These are phyloP conservation scores for Amaranthus tricolor DNA, from an alignment of 179 eudicot genomes.

Conservation along the genomic window DNA sequence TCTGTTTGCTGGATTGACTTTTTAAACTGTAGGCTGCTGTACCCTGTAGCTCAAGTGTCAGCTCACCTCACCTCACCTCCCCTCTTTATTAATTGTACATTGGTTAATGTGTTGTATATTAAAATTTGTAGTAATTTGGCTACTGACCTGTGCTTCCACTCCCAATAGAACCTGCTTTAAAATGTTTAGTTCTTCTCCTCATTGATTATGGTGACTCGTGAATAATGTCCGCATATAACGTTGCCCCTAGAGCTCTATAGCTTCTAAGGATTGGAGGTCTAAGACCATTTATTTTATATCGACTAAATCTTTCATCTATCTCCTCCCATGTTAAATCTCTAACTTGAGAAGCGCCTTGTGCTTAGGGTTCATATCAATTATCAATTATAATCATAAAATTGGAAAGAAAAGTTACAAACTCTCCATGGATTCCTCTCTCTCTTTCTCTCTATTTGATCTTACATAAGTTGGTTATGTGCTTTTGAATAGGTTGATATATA, in stretches of 20 bases:
- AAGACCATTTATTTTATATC: not conserved
- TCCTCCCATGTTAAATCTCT: not conserved
- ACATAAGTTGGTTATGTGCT: slow-evolving; percentile 8
- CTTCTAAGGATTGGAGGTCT: not conserved
- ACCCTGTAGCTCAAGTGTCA: too few relatives aligned
- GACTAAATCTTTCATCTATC: not conserved
- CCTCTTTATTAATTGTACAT: too few relatives aligned
- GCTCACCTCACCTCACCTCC: too few relatives aligned
- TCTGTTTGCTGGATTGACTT: not conserved
- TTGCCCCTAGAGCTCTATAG: not conserved
- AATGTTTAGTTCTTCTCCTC: too few relatives aligned
- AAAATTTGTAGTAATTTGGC: too few relatives aligned
- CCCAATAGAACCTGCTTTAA: too few relatives aligned
- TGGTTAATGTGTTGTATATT: too few relatives aligned
- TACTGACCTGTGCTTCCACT: too few relatives aligned
- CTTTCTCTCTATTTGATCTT: not conserved
- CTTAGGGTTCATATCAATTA: not conserved
- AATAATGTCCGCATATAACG: not conserved
- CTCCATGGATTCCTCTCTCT: not conserved
- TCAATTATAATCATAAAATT: not conserved
- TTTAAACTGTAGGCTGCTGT: not conserved
- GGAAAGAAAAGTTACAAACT: not conserved
- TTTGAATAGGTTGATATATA: slow-evolving; percentile 83
- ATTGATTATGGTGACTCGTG: not conserved
- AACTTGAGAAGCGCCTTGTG: not conserved